Percentiles rank a stretch among this genome's conserved stretches.
Evolutionary conservation across 176 grass and related monocot species (phyloP).

Genomic region (Eragrostis nindensis): DNA sequence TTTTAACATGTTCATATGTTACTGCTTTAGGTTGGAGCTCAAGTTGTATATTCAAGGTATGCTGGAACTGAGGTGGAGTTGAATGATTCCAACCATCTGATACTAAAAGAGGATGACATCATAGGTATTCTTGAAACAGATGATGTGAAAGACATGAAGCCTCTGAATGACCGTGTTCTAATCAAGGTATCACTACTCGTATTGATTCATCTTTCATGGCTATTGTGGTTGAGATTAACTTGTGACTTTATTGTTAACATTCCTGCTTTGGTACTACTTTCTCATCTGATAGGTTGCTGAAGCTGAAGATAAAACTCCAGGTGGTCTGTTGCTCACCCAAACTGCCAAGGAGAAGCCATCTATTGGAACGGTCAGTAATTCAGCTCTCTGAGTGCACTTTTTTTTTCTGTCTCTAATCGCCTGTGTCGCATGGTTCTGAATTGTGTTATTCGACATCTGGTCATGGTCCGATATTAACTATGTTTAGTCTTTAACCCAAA

Average conservation of each 20-base stretch:
- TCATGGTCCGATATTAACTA: too few relatives aligned
- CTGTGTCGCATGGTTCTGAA: background rate
- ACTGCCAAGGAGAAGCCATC: constrained; percentile 80
- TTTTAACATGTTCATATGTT: constrained; percentile 16
- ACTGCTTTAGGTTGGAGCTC: constrained; percentile 55
- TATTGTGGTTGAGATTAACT: background rate
- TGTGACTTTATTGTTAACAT: background rate
- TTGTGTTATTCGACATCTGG: background rate
- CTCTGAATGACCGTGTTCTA: constrained; percentile 69
- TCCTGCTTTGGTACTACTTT: background rate
- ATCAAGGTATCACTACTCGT: constrained; percentile 53
- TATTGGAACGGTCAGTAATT: constrained; percentile 65
- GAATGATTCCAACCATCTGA: constrained; percentile 69
- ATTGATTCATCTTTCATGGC: background rate
- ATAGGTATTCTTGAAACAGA: constrained; percentile 72
- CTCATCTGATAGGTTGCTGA: constrained; percentile 58
- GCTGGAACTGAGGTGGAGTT: constrained; percentile 91
- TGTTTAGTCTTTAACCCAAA: background rate
- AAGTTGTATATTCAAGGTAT: constrained; percentile 79
- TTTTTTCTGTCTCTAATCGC: too few relatives aligned
- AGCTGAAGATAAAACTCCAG: constrained; percentile 78
- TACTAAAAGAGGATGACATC: constrained; percentile 87
- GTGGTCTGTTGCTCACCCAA: constrained; percentile 71
- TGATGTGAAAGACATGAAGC: constrained; percentile 78
- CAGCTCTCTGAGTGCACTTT: too few relatives aligned